A percentile compares a stretch with the other conserved stretches of the same genome.
phyloP scores from a whole-genome alignment of 169 alveolate species.

The Plasmodium knowlesi region DNA sequence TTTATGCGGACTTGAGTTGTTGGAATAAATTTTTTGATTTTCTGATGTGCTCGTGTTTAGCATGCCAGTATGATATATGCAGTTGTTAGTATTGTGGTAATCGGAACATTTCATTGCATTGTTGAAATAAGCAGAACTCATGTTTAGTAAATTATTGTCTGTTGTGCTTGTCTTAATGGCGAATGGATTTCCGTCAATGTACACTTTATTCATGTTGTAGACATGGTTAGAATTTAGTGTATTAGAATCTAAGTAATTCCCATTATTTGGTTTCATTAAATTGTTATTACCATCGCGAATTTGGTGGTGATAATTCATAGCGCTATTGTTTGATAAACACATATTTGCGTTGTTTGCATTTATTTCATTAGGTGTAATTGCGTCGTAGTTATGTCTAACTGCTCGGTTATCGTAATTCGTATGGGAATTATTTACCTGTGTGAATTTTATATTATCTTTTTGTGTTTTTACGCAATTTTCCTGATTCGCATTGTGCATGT shows the following conservation, averaged over 20 bases:
- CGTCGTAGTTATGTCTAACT: conserved; percentile 21
- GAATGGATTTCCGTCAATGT: conserved; percentile 30
- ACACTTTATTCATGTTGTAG: conserved; percentile 12
- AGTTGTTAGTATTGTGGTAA: conserved; percentile 29
- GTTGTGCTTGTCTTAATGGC: conserved; percentile 12
- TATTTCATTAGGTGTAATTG: not conserved
- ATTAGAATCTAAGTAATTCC: conserved; percentile 38
- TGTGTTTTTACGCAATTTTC: conserved; percentile 15
- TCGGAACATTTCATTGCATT: conserved; percentile 57
- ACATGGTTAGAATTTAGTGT: conserved; percentile 26
- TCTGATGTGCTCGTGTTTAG: conserved; percentile 49
- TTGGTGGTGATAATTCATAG: conserved; percentile 25
- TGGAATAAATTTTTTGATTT: conserved; percentile 25
- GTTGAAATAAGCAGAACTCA: conserved; percentile 17
- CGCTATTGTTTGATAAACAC: not conserved
- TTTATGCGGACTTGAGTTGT: conserved; percentile 42
- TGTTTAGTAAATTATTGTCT: conserved; percentile 25
- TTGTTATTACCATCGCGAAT: conserved; percentile 19
- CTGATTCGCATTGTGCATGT: conserved; percentile 2
- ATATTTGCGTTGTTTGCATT: conserved; percentile 19
- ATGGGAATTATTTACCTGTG: conserved; percentile 11
- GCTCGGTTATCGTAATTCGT: conserved; percentile 20
- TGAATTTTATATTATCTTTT: conserved; percentile 23
- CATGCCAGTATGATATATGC: conserved; percentile 20
- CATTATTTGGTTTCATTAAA: conserved; percentile 13